Percentiles rank a stretch among this genome's conserved stretches.
phyloP scores from a whole-genome alignment of 2,329 filamentous ascomycete genomes.

The Epicoccum sorghinum region DNA sequence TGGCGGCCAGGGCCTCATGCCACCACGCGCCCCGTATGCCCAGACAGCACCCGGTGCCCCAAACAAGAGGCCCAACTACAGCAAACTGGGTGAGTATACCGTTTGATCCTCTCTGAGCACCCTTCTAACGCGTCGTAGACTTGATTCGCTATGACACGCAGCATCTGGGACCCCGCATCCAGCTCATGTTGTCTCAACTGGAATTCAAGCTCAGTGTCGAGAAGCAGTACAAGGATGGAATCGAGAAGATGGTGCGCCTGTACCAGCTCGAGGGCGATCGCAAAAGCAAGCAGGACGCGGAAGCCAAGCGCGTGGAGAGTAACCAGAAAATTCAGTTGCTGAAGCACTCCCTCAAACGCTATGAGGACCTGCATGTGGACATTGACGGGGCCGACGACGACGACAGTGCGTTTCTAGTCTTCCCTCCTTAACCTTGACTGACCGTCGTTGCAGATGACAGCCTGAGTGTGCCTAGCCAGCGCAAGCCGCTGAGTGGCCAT shows the following conservation, averaged over 20 bases:
- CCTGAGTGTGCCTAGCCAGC: slow-evolving; percentile 90
- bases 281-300: slow-evolving; percentile 92
- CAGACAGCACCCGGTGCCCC: slow-evolving; percentile 71
- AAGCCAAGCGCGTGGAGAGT: slow-evolving; percentile 87
- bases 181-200: slow-evolving; percentile 97
- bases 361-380: slow-evolving; percentile 96
- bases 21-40: slow-evolving; percentile 78
- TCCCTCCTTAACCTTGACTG: not conserved
- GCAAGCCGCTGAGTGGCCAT: slow-evolving; percentile 93
- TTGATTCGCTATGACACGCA: slow-evolving; percentile 98
- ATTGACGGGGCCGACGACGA: slow-evolving; percentile 77
- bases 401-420: slow-evolving; percentile 68
- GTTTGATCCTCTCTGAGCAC: not conserved
- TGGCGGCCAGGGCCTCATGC: slow-evolving; percentile 76
- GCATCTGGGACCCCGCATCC: slow-evolving; percentile 93
- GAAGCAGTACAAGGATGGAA: slow-evolving; percentile 97
- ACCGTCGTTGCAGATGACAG: slow-evolving; percentile 77
- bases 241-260: slow-evolving; percentile 98
- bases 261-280: slow-evolving; percentile 97
- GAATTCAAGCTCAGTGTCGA: slow-evolving; percentile 99
- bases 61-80: slow-evolving; percentile 82
- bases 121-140: slow-evolving; percentile 62
- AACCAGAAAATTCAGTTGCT: slow-evolving; percentile 97
- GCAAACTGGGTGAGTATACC: slow-evolving; percentile 79
- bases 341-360: slow-evolving; percentile 94